phyloP scores from a whole-genome alignment of 257 asterid species.

The Handroanthus guayacan region DNA sequence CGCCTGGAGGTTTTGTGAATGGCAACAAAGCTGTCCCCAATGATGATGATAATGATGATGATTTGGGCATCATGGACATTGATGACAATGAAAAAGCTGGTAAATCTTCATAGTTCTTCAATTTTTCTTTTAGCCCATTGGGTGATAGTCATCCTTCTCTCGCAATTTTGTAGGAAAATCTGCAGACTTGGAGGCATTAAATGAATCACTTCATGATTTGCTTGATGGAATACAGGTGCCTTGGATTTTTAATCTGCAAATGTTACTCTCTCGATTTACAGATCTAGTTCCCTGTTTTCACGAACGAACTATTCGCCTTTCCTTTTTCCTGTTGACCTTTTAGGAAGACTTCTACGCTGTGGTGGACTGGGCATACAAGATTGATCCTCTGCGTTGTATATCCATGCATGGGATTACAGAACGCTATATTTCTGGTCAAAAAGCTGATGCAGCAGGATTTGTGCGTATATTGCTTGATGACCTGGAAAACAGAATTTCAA shows the following conservation, averaged over 20 bases:
- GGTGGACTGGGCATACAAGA: slow-evolving; percentile 99
- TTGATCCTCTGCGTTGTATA: slow-evolving; percentile 96
- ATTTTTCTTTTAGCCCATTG: slow-evolving; percentile 34
- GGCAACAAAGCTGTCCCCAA: slow-evolving; percentile 59
- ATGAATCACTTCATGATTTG: slow-evolving; percentile 87
- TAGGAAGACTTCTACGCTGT: slow-evolving; percentile 99
- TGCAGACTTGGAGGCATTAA: slow-evolving; percentile 84
- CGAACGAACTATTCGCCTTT: slow-evolving; percentile 19
- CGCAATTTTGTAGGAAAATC: slow-evolving; percentile 59
- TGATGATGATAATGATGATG: slow-evolving; percentile 75
- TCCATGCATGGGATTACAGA: slow-evolving; percentile 99
- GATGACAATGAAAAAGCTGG: slow-evolving; percentile 85
- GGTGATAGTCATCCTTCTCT: slow-evolving; percentile 25
- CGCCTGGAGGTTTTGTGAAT: slow-evolving; percentile 78
- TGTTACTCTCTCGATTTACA: slow-evolving; percentile 31
- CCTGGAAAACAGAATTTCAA: slow-evolving; percentile 81
- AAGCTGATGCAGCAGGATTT: slow-evolving; percentile 99
- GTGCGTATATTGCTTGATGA: slow-evolving; percentile 97
- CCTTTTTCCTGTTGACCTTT: slow-evolving; percentile 34
- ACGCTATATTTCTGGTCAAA: slow-evolving; percentile 95
- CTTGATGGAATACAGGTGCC: slow-evolving; percentile 98
- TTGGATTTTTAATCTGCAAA: slow-evolving; percentile 29
- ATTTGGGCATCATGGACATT: slow-evolving; percentile 93
- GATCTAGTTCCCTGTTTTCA: slow-evolving; percentile 25
- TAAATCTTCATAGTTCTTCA: slow-evolving; percentile 42